Conservation (phyloP, 495 filamentous ascomycete species). For the Aspergillus affinis region DNA sequence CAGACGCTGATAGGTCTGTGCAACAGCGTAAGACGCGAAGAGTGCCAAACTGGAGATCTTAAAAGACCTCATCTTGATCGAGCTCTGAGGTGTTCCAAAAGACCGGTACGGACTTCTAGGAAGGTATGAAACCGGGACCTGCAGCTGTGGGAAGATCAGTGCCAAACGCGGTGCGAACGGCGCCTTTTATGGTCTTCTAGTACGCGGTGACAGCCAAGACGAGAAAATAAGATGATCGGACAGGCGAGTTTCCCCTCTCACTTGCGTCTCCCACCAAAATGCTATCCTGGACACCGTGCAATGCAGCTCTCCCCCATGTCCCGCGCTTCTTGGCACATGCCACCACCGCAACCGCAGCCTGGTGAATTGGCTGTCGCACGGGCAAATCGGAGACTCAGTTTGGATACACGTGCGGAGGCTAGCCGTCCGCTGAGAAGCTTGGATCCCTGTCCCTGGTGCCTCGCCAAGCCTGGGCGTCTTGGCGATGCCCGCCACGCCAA, state of each 20-base stretch:
- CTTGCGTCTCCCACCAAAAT: neutral
- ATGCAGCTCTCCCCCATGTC: neutral
- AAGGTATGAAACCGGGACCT: slow-evolving; percentile 8
- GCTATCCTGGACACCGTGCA: neutral
- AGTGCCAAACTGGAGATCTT: slow-evolving; percentile 23
- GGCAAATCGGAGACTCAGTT: slow-evolving; percentile 5
- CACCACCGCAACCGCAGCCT: neutral
- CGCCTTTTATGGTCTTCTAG: slow-evolving; percentile 1
- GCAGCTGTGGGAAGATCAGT: slow-evolving; percentile 10
- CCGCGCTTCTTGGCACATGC: slow-evolving; percentile 15
- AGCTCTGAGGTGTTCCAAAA: neutral
- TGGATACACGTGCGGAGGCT: slow-evolving; percentile 19
- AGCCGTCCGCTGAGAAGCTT: slow-evolving; percentile 8
- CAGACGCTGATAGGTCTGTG: slow-evolving; percentile 69
- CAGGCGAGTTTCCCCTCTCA: neutral
- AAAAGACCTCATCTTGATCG: slow-evolving; percentile 25
- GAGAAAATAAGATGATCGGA: neutral
- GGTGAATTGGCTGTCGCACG: neutral
- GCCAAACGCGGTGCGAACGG: slow-evolving; percentile 1
- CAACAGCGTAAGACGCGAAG: slow-evolving; percentile 28
- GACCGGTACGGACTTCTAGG: neutral
- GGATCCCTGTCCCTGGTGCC: neutral
- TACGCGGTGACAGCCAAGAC: neutral
- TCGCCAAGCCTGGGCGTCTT: slow-evolving; percentile 1
- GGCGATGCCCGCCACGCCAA: slow-evolving; percentile 3